Conservation (phyloP, 768 basidiomycete species). For the Boletus reticulatus region DNA sequence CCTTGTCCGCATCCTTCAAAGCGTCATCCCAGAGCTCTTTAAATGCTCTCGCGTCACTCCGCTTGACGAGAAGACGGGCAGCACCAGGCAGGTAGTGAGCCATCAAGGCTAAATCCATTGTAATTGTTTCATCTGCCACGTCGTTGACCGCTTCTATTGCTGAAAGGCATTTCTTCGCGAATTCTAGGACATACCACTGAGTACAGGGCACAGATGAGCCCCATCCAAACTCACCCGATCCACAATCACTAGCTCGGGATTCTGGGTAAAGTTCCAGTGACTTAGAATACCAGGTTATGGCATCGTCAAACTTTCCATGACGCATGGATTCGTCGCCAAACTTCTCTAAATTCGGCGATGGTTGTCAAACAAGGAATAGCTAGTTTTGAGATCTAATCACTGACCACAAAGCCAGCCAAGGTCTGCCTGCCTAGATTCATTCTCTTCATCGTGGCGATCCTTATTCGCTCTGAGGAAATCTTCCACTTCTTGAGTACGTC, state of each 20-base stretch:
- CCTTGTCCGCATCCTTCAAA: neutral
- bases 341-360: neutral
- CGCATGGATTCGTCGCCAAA: constrained; percentile 10
- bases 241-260: neutral
- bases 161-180: neutral
- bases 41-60: neutral
- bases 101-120: neutral
- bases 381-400: neutral
- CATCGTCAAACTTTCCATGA: neutral
- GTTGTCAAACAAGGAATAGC: neutral
- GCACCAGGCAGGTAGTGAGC: neutral
- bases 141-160: neutral
- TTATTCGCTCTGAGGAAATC: neutral
- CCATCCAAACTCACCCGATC: neutral
- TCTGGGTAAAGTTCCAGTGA: constrained; percentile 1
- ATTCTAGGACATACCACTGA: neutral
- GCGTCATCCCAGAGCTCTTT: neutral
- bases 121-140: neutral
- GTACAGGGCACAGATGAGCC: neutral
- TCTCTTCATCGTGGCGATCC: constrained; percentile 6
- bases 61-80: neutral
- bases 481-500: neutral
- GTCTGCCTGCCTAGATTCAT: neutral
- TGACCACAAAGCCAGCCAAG: constrained; percentile 13
- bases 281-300: constrained; percentile 13